Evolutionary conservation across 495 filamentous ascomycete species (phyloP).

Genomic region (Xanthoparmelia taractica): DNA sequence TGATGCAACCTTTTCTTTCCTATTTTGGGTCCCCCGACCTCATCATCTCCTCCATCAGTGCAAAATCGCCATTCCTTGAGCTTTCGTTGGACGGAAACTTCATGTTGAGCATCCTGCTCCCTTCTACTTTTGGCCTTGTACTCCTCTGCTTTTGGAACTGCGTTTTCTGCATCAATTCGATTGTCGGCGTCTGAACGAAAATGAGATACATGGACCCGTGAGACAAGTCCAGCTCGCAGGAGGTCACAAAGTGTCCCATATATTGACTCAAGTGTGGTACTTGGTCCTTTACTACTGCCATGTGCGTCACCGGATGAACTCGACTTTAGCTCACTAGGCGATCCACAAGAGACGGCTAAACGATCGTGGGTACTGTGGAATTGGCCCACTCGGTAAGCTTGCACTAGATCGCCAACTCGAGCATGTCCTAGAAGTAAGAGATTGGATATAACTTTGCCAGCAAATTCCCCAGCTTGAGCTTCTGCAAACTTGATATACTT

Average conservation of each 20-base stretch:
- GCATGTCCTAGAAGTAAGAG: slow-evolving; percentile 73
- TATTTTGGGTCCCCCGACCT: slow-evolving; percentile 11
- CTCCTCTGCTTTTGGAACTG: slow-evolving; percentile 35
- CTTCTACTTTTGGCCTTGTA: slow-evolving; percentile 52
- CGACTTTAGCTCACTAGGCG: neutral
- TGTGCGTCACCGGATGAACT: neutral
- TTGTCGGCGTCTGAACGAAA: slow-evolving; percentile 49
- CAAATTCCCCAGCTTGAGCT: slow-evolving; percentile 58
- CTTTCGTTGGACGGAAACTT: slow-evolving; percentile 45
- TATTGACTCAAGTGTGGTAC: slow-evolving; percentile 7
- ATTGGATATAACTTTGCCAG: slow-evolving; percentile 61
- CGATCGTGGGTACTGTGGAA: neutral
- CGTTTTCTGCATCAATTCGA: slow-evolving; percentile 39
- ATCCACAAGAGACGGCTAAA: neutral
- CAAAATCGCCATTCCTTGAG: slow-evolving; percentile 42
- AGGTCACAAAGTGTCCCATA: slow-evolving; percentile 18
- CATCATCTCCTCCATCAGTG: slow-evolving; percentile 31
- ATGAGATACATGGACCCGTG: slow-evolving; percentile 40
- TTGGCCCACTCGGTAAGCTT: slow-evolving; percentile 23
- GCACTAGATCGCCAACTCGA: slow-evolving; percentile 58
- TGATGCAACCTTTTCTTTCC: slow-evolving; percentile 21
- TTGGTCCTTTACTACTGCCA: neutral
- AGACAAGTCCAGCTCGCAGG: slow-evolving; percentile 37
- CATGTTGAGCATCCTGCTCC: slow-evolving; percentile 46
- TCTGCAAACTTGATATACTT: slow-evolving; percentile 74